phyloP scores from a whole-genome alignment of 2,329 filamentous ascomycete genomes.

The Phyllosticta capitalensis region DNA sequence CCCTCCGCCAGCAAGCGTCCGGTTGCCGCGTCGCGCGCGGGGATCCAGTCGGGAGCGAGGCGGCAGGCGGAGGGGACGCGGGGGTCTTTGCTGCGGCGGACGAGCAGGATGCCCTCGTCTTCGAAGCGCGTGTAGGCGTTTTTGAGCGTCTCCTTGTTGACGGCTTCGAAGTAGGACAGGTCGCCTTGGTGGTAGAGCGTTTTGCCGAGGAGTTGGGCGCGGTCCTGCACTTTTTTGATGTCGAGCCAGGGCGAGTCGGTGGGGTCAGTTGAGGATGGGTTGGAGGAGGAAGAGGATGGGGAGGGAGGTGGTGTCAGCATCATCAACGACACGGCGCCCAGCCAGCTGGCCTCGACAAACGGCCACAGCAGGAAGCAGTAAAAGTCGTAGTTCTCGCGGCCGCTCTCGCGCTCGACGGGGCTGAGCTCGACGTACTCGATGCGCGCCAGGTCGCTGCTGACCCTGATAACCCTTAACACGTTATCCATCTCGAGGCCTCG shows the following conservation, averaged over 20 bases:
- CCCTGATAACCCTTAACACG: conserved; percentile 55
- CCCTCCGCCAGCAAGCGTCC: conserved; percentile 59
- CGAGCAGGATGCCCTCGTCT: conserved; percentile 78
- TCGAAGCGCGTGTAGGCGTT: conserved; percentile 84
- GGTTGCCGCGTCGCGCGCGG: conserved; percentile 52
- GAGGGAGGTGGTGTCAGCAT: conserved; percentile 64
- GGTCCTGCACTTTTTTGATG: conserved; percentile 66
- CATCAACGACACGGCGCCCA: conserved; percentile 79
- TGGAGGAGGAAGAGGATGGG: conserved; percentile 12
- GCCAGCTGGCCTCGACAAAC: conserved; percentile 90
- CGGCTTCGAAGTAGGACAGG: conserved; percentile 92
- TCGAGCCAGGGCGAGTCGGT: conserved; percentile 58
- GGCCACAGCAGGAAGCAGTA: conserved; percentile 99
- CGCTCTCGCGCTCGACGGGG: conserved; percentile 62
- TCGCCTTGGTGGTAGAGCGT: conserved; percentile 97
- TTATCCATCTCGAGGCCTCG: conserved; percentile 66
- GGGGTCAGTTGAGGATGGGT: conserved; percentile 41
- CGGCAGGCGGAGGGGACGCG: conserved; percentile 55
- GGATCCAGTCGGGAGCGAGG: conserved; percentile 66
- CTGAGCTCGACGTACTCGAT: conserved; percentile 65
- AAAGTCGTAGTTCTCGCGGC: conserved; percentile 94
- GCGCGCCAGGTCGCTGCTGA: conserved; percentile 28
- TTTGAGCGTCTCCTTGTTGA: conserved; percentile 95
- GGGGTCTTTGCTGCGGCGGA: conserved; percentile 54
- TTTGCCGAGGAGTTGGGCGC: conserved; percentile 80